Percentiles rank a stretch among this genome's conserved stretches.
These are phyloP conservation scores for Fonsecaea pedrosoi DNA, from an alignment of 2,329 filamentous ascomycete genomes.

Conservation along the genomic window DNA sequence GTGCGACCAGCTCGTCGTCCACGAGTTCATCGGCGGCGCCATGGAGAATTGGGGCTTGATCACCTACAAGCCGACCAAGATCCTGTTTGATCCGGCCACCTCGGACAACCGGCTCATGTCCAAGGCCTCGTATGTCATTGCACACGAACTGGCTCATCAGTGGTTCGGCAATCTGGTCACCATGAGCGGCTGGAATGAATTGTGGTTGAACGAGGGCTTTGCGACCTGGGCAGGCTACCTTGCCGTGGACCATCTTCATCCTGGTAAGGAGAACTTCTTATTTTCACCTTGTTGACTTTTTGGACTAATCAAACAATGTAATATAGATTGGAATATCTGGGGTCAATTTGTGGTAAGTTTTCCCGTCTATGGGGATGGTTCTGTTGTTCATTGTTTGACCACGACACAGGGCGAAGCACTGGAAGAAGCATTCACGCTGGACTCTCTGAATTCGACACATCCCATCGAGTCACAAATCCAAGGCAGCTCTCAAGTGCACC, in stretches of 20 bases:
- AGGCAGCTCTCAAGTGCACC: slow-evolving; percentile 93
- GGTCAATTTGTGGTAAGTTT: slow-evolving; percentile 84
- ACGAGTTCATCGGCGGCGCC: slow-evolving; percentile 83
- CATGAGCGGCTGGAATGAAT: slow-evolving; percentile 96
- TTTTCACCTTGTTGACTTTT: slow-evolving; percentile 61
- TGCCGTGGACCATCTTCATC: slow-evolving; percentile 87
- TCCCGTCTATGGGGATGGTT: slow-evolving; percentile 59
- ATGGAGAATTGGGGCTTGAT: slow-evolving; percentile 98
- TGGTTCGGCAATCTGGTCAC: slow-evolving; percentile 94
- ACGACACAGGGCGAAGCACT: slow-evolving; percentile 77
- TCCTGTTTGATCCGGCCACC: slow-evolving; percentile 92
- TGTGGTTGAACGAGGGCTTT: slow-evolving; percentile 95
- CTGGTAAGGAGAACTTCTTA: slow-evolving; percentile 45
- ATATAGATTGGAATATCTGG: slow-evolving; percentile 89
- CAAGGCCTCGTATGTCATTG: slow-evolving; percentile 92
- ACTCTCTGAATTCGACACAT: slow-evolving; percentile 88
- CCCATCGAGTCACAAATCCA: slow-evolving; percentile 94
- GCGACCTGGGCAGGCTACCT: slow-evolving; percentile 98
- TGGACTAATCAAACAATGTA: slow-evolving; percentile 81
- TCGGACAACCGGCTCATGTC: slow-evolving; percentile 92
- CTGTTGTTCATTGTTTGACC: slow-evolving; percentile 47
- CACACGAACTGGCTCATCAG: slow-evolving; percentile 93
- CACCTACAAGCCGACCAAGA: slow-evolving; percentile 92
- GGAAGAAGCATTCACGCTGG: slow-evolving; percentile 87
- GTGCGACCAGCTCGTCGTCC: slow-evolving; percentile 85